These are phyloP conservation scores for Allium fistulosum DNA, from an alignment of 106 monocot species.

Conservation along the genomic window DNA sequence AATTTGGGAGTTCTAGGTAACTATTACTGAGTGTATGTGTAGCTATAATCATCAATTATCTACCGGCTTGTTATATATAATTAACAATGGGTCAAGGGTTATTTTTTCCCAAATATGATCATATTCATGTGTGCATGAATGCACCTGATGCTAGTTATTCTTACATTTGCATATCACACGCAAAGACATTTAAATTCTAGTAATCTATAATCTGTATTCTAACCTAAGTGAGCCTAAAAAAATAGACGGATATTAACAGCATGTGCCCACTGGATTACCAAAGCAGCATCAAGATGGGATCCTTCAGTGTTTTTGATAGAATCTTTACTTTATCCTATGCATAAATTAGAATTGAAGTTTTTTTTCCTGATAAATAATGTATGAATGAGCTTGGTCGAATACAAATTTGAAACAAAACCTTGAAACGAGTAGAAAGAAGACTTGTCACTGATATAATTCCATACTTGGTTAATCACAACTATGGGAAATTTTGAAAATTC, in stretches of 20 bases:
- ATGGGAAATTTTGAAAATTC: constrained; percentile 87
- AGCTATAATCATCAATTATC: no score
- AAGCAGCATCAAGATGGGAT: constrained; percentile 65
- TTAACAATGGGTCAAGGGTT: no score
- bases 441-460: constrained; percentile 50
- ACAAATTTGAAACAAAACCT: constrained; percentile 29
- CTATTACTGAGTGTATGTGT: no score
- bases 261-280: constrained; percentile 95
- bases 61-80: no score
- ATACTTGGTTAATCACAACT: constrained; percentile 89
- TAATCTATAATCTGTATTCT: background rate
- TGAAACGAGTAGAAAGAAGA: constrained; percentile 57
- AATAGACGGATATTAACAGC: constrained; percentile 81
- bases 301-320: constrained; percentile 20
- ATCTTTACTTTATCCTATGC: constrained; percentile 32
- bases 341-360: background rate
- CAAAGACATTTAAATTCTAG: background rate
- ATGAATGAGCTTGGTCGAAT: background rate
- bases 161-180: background rate
- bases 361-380: background rate
- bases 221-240: constrained; percentile 88
- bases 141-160: no score
- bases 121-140: no score
- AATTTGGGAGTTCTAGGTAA: no score
- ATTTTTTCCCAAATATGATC: no score